A percentile compares a stretch with the other conserved stretches of the same genome.
These are phyloP conservation scores for Pseudogymnoascus sp. DNA, from an alignment of 2,329 filamentous ascomycete species.

Conservation along the genomic window DNA sequence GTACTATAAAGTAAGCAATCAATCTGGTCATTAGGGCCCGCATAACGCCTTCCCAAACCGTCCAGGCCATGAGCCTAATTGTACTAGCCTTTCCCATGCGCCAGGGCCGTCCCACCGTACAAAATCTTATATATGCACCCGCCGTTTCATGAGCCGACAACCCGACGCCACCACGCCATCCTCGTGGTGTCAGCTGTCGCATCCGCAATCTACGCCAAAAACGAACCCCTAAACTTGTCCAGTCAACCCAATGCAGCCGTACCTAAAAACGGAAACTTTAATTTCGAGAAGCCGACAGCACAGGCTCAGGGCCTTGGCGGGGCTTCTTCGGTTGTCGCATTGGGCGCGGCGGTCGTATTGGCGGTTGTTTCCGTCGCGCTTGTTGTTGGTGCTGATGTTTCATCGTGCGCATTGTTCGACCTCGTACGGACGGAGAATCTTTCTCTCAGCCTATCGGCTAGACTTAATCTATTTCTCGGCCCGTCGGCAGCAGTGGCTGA, in stretches of 20 bases:
- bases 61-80: slow-evolving; percentile 6
- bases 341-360: neutral
- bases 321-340: neutral
- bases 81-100: slow-evolving; percentile 4
- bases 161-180: neutral
- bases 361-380: slow-evolving; percentile 3
- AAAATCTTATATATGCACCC: slow-evolving; percentile 1
- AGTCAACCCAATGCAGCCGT: neutral
- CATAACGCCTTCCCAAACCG: slow-evolving; percentile 6
- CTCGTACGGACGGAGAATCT: neutral
- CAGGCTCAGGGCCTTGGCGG: neutral
- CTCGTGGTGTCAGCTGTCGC: slow-evolving; percentile 1
- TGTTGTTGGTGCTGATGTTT: neutral
- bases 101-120: slow-evolving; percentile 5
- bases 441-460: neutral
- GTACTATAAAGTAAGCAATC: slow-evolving; percentile 6
- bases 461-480: neutral
- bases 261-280: slow-evolving; percentile 7
- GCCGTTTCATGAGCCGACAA: slow-evolving; percentile 5
- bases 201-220: neutral
- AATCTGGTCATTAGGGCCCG: slow-evolving; percentile 7
- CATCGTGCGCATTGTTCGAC: neutral
- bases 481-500: neutral
- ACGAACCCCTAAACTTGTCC: neutral
- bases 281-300: neutral